Base-by-base conservation (phyloP, 2,329 filamentous ascomycete species). In the Stagonosporopsis chrysanthemi region DNA sequence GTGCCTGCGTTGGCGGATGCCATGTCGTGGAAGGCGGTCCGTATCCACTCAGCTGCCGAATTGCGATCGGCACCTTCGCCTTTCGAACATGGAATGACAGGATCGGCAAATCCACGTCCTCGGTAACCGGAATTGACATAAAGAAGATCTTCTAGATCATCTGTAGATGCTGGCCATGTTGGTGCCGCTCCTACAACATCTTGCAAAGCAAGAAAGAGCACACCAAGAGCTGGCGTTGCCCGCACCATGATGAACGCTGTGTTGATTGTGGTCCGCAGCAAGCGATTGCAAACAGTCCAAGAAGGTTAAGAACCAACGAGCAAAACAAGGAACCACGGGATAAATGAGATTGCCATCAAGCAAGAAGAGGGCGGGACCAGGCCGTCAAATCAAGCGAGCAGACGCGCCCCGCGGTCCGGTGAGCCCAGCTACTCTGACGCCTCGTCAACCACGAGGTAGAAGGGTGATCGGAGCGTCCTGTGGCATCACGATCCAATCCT, bases 71-170 rank as follows among this genome's bases (percentile, higher is more conserved):
- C 77, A 28, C 29, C 39, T 15, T 61, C 83, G n/a, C 53, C 53
- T 11, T 43, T 56, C 40, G 78, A 78, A 73, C 86, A 88, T 6
- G 85, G 86, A 31, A 79, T 84, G 52, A 88, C 82, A 14, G 80
- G 80, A 48, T 81, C 80, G 42, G 84, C 81, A 68, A 88, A 87
- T 38, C 82, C 80, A 60, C 84, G 80, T 29, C 81, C 79, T 42
- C 80, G 77, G 66, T 85, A 84, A 3, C 84, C 84, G 31, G 79
- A 76, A 49, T 83, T 82, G 64, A 88, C 83, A 66, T 82, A 86
- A 78, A 88, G 84, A 62, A 88, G 83, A 70, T 87, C 86, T 72
- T 88, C 86, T 56, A 88, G 75, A 69, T 88, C 85, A 65, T 88
- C 86, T 17, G 80, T 80, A 12, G 79, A 66, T 2, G 84, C 81